Evolutionary conservation across 1,284 basidiomycete genomes (phyloP).

Genomic region (Malassezia vespertilionis): DNA sequence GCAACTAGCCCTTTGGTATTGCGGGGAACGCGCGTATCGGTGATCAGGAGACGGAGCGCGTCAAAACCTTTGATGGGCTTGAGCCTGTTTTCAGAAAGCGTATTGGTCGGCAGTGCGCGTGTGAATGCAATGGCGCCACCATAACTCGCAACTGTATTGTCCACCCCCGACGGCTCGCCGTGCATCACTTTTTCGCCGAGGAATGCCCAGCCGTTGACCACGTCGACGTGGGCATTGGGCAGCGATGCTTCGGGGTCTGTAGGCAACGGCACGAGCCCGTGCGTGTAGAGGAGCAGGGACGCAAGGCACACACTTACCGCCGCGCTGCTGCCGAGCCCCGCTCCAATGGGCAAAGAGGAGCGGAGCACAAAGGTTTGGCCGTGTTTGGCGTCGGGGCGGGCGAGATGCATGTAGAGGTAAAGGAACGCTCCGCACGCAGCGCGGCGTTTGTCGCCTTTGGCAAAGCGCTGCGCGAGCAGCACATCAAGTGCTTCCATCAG

Average conservation of each 20-base stretch:
- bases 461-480: conserved; percentile 27
- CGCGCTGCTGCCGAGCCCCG: conserved; percentile 91
- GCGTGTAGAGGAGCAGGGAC: conserved; percentile 59
- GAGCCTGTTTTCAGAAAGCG: conserved; percentile 60
- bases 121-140: conserved; percentile 89
- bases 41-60: conserved; percentile 63
- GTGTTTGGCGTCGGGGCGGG: conserved; percentile 54
- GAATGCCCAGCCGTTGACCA: conserved; percentile 87
- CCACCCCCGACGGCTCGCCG: conserved; percentile 92
- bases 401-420: conserved; percentile 81
- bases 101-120: conserved; percentile 57
- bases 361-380: conserved; percentile 71
- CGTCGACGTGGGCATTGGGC: conserved; percentile 54
- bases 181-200: conserved; percentile 91
- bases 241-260: conserved; percentile 4
- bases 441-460: conserved; percentile 47
- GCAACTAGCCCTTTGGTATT: conserved; percentile 92
- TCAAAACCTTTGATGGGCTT: conserved; percentile 67
- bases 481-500: conserved; percentile 26
- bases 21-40: conserved; percentile 80
- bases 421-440: conserved; percentile 73
- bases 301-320: conserved; percentile 82
- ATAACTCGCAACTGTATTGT: conserved; percentile 85
- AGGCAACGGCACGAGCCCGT: conserved; percentile 53
- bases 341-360: conserved; percentile 93